These are phyloP conservation scores for Singerocomus inundabilis DNA, from an alignment of 1,284 basidiomycete genomes.

Conservation along the genomic window DNA sequence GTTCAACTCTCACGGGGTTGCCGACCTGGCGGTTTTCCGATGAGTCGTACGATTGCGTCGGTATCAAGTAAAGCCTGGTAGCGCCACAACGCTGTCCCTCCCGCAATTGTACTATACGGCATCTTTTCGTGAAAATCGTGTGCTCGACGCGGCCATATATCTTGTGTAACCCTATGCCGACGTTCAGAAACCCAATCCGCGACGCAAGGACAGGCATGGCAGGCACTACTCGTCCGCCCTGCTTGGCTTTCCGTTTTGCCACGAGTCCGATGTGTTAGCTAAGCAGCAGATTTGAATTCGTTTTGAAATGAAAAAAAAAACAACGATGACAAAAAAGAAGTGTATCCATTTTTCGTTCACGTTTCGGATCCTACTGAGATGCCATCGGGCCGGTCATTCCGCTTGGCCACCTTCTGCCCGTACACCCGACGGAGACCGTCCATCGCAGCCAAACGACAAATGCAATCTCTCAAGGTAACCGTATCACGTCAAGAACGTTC, in stretches of 20 bases:
- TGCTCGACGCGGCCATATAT: background rate
- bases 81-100: slow-evolving; percentile 4
- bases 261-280: background rate
- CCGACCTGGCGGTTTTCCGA: background rate
- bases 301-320: background rate
- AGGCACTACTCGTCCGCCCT: no score
- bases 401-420: no score
- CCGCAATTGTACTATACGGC: background rate
- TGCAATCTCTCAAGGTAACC: background rate
- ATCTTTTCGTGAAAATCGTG: slow-evolving; percentile 7
- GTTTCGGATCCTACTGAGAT: slow-evolving; percentile 2
- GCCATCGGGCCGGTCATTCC: background rate
- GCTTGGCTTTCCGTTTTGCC: no score
- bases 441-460: background rate
- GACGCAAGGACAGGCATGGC: no score
- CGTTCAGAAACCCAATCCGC: no score
- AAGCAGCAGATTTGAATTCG: background rate
- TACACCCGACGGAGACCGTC: background rate
- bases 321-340: no score
- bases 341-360: background rate
- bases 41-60: background rate
- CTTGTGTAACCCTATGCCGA: no score
- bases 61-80: background rate
- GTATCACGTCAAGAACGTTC: background rate
- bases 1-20: background rate